Evolutionary conservation across 352 stramenopile species (phyloP), one percentile per base, ranked within the genome.

Genomic region (Phytophthora uliginosa): DNA sequence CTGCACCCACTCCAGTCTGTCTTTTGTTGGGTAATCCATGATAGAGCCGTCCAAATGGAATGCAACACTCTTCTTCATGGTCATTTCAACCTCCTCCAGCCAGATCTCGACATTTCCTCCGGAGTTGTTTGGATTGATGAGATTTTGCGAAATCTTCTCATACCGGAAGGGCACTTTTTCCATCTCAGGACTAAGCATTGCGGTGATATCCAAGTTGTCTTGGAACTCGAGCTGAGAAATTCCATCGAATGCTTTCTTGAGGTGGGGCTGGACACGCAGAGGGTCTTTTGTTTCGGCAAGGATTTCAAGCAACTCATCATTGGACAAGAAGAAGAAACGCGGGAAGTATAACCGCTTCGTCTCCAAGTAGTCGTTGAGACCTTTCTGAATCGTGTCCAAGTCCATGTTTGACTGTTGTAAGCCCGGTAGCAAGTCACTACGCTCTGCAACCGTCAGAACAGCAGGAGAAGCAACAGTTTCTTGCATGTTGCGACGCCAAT

Each of bases 231-330:
- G 85, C 54, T 90, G 85, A 12, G 84, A 78, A 69, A 99, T 98
- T 20, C 96, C 96, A 64, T 98, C 95, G 59, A 99, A 99, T 17
- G 88, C 90, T 48, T 98, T 98, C 75, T 98, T 98, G 15, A 99
- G 73, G 70, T 98, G 93, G 6, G 95, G 95, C 71, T 98, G 94
- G n/a, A 98, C 95, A n/a, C 93, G 85, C 34, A 98, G 66, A 3
- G 96, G 96, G 63, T 99, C 96, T 71, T 98, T 98, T 1, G 91
- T 97, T 72, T 98, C 93, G 2, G 95, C 92, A 47, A 98, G 82
- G 40, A 98, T 98, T 59, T 98, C 93, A 3, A 98, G 82, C 17
- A 98, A 64, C 74, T 98, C 94, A 55, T 98, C 94, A 72, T 98
- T 98, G 2, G 89, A 97, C 24, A 98, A 75, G 72, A 98, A 98